phyloP scores from a whole-genome alignment of 176 grass and related monocot species.

The Raddia guianensis region DNA sequence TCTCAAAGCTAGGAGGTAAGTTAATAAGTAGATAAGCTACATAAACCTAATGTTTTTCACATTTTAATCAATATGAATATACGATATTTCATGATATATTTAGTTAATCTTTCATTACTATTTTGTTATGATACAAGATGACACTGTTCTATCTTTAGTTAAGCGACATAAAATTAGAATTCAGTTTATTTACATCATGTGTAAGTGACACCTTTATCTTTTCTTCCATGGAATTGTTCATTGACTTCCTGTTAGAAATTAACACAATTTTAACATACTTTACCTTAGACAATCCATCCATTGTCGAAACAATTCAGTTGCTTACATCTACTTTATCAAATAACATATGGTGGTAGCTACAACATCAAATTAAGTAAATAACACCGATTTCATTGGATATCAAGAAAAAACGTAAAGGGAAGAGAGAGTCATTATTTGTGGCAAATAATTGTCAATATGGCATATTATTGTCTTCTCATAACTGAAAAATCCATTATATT shows the following conservation, averaged over 20 bases:
- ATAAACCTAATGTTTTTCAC: not conserved
- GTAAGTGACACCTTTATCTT: not conserved
- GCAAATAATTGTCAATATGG: not conserved
- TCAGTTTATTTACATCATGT: not conserved
- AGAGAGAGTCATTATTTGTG: not conserved
- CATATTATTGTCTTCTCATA: conserved; percentile 11
- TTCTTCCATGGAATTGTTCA: not conserved
- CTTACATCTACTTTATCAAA: not conserved
- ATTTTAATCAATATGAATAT: not conserved
- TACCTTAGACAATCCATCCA: not conserved
- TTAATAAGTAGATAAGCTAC: no score
- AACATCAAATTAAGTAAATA: not conserved
- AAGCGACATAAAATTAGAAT: not conserved
- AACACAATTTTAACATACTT: not conserved
- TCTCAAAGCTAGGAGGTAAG: no score
- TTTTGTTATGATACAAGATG: not conserved
- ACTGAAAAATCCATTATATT: not conserved
- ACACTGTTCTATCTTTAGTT: not conserved
- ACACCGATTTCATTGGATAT: not conserved
- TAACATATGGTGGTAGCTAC: not conserved
- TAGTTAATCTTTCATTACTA: not conserved
- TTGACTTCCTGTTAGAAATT: conserved; percentile 1
- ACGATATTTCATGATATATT: not conserved
- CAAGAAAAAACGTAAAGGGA: not conserved
- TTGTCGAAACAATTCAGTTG: conserved; percentile 6